A percentile compares a stretch with the other conserved stretches of the same genome.
phyloP scores from a whole-genome alignment of 148 eudicot species.

The Talinum fruticosum region DNA sequence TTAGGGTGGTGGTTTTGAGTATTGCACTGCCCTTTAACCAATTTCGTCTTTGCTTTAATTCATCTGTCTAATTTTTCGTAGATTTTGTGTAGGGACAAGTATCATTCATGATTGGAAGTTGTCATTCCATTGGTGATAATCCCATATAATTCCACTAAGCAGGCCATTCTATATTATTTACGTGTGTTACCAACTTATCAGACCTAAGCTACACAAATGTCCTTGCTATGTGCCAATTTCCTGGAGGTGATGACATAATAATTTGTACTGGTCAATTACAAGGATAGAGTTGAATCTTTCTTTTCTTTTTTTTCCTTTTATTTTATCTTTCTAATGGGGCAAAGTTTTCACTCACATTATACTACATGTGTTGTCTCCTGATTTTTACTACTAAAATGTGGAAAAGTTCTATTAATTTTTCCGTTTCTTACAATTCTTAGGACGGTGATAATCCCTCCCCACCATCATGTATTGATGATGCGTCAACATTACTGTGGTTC shows the following conservation, averaged over 20 bases:
- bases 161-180: neutral
- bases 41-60: neutral
- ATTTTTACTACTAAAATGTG: neutral
- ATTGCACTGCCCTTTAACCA: neutral
- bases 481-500: slow-evolving; percentile 61
- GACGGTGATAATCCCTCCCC: slow-evolving; percentile 39
- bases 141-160: neutral
- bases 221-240: neutral
- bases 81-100: neutral
- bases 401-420: slow-evolving; percentile 12
- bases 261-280: neutral
- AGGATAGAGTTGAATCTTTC: neutral
- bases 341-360: neutral
- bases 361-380: neutral
- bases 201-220: neutral
- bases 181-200: neutral
- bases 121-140: neutral
- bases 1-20: neutral
- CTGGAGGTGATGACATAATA: neutral
- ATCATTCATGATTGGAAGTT: neutral
- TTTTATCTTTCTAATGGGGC: neutral
- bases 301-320: neutral
- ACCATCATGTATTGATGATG: slow-evolving; percentile 58
- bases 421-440: slow-evolving; percentile 27
- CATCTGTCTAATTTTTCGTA: neutral